Base-by-base conservation (phyloP, 371 early-diverging fungal genomes). In the Apophysomyces sp. region DNA sequence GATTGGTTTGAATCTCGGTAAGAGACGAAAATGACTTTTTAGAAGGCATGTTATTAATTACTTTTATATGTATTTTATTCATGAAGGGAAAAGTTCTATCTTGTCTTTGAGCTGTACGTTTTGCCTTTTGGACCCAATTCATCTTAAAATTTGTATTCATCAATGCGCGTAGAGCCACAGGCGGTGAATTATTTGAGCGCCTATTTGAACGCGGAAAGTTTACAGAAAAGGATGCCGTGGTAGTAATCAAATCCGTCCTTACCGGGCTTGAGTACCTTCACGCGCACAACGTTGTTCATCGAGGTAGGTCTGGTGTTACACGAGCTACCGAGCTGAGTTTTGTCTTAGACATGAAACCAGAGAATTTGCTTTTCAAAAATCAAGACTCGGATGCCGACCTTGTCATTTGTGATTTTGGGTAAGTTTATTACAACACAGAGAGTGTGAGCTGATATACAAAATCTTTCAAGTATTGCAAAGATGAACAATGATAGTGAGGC, bases 131-230 rank as follows among this genome's bases (percentile, higher is more conserved):
- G 34, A 34, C 34, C 3, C 21, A 44, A 44, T 44, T 44, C 3
- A 26, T 21, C 21, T 24, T 44, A 44, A n/a, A 44, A 18, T 37
- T 60, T 40, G 13, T 18, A 9, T 12, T 11, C 26, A 24, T 40
- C 31, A 27, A 24, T n/a, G 30, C 44, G 15, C 36, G 36, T 60
- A 85, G 86, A 15, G 91, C 87, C 26, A 86, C 87, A 32, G 97
- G 96, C 41, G 96, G 96, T 40, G 96, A 96, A 70, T 77, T 97
- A 49, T 96, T 97, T 76, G 92, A 95, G 34, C 83, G 90, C 55
- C 90, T 97, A 31, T 82, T 91, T 63, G 86, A 89, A 41, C 81
- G 85, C 52, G 98, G 96, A 8, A 86, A 84, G 59, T 95, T 93
- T 63, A 88, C 94, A 0, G 98, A 97, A 72, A 82, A 84, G 32